phyloP scores from a whole-genome alignment of 208 protist species.

The Leishmania tropica region DNA sequence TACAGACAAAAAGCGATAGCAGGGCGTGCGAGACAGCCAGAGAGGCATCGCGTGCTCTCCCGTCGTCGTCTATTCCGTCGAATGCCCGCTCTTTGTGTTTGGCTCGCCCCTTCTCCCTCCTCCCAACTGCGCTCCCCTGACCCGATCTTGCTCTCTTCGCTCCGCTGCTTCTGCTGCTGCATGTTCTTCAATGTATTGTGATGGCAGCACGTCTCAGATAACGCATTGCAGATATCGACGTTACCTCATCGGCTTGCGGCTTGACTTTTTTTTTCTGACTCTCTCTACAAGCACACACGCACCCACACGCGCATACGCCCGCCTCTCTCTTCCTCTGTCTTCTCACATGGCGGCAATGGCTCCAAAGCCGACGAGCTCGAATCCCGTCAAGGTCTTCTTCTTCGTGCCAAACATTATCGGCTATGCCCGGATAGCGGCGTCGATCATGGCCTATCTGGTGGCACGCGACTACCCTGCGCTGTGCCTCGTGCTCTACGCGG shows the following conservation, averaged over 20 bases:
- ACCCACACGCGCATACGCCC: neutral
- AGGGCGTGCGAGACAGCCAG: too few relatives aligned
- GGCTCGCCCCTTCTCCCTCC: neutral
- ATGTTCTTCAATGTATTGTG: neutral
- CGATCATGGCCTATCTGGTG: constrained; percentile 73
- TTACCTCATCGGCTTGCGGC: neutral
- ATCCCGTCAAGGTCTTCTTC: constrained; percentile 42
- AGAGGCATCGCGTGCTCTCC: neutral
- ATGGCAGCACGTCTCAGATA: neutral
- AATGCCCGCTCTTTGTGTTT: too few relatives aligned
- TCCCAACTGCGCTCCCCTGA: too few relatives aligned
- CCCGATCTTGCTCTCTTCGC: neutral
- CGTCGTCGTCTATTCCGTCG: neutral
- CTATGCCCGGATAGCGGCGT: constrained; percentile 78
- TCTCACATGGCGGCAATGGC: neutral
- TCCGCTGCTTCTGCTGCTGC: neutral
- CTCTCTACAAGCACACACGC: neutral
- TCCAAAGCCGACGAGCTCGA: constrained; percentile 11
- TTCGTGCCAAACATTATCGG: constrained; percentile 95
- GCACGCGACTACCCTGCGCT: constrained; percentile 64
- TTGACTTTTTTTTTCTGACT: neutral
- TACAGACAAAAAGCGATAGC: too few relatives aligned
- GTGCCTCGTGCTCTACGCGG: constrained; percentile 80
- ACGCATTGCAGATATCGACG: neutral
- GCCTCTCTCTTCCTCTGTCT: neutral